Base-by-base conservation (phyloP, 1,284 basidiomycete species). In the Tilletiaria anomala region DNA sequence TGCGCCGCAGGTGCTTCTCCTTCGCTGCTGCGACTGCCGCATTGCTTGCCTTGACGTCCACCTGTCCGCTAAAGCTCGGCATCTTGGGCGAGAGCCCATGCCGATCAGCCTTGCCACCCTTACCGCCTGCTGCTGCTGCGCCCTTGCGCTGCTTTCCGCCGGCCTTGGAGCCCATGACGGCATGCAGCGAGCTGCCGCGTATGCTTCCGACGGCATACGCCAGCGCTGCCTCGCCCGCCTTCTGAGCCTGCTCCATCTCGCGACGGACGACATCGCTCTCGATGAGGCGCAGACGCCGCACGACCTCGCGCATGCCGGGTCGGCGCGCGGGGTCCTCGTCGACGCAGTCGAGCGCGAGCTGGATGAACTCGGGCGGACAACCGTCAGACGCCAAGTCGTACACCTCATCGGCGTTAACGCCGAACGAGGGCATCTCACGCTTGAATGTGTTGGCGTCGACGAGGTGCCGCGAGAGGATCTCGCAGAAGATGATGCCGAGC, bases 401-500 rank as follows among this genome's bases (percentile, higher is more conserved):
- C 17, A 93, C 76, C 68, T 96, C 87, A 1, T 75, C 75, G 0
- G 69, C 57, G 55, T 93, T 84, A 40, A 94, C 75, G 1, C 75
- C 77, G 68, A 88, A 94, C 16, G 36, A 34, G 15, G 54, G 50
- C 40, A 57, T 52, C 35, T 40, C 34, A 11, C 54, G 46, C 37
- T 45, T 54, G 51, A 54, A 55, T 4, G 55, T 56, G 33, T 48
- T 35, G 78, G 62, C 67, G 51, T 88, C 85, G 0, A 88, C 87
- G 16, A 94, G 73, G 44, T 74, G 77, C n/a, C 88, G 75, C 0
- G 83, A 77, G 1, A 80, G 74, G 53, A 97, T 84, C 70, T 97
- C 91, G 60, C 84, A 83, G 57, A 93, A 82, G 55, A 97, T 91
- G 64, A 97, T 79, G 1, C 89, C 91, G 16, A 94, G 76, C 5